Percentiles rank a stretch among this genome's conserved stretches.
Conservation (phyloP, 768 basidiomycete genomes). For the Tremella yokohamensis region DNA sequence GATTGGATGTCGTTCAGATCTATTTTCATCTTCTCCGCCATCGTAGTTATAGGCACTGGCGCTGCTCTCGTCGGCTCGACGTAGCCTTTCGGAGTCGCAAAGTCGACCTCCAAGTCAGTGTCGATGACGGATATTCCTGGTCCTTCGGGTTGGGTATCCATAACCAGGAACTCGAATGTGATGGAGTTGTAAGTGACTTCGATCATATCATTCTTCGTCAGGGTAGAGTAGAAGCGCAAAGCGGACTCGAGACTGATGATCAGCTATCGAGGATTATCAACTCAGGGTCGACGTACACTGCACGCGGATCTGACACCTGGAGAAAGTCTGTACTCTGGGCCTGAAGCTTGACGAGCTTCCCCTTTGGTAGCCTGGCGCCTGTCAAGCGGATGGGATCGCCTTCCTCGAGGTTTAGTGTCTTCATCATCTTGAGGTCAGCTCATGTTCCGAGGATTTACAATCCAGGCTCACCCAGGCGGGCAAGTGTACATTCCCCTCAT, state of each 20-base stretch:
- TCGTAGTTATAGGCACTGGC: constrained; percentile 74
- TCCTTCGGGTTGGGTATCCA: constrained; percentile 80
- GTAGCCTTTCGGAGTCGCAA: constrained; percentile 77
- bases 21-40: constrained; percentile 96
- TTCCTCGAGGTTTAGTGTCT: constrained; percentile 83
- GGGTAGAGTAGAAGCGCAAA: constrained; percentile 81
- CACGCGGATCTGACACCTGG: constrained; percentile 95
- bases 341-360: constrained; percentile 93
- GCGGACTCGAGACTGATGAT: constrained; percentile 82
- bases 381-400: constrained; percentile 93
- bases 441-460: neutral
- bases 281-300: constrained; percentile 67
- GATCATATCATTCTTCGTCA: constrained; percentile 94
- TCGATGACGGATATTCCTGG: constrained; percentile 85
- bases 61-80: constrained; percentile 87
- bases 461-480: constrained; percentile 71
- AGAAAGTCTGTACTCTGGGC: constrained; percentile 92
- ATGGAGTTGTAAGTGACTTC: constrained; percentile 97
- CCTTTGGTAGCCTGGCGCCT: constrained; percentile 81
- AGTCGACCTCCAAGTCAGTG: constrained; percentile 97
- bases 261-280: neutral
- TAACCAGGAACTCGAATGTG: constrained; percentile 88
- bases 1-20: constrained; percentile 58
- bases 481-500: constrained; percentile 90
- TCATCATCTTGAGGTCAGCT: constrained; percentile 72